Evolutionary conservation across 768 basidiomycete genomes (phyloP), one percentile per base, ranked within the genome.

Genomic region (Daedalea quercina): DNA sequence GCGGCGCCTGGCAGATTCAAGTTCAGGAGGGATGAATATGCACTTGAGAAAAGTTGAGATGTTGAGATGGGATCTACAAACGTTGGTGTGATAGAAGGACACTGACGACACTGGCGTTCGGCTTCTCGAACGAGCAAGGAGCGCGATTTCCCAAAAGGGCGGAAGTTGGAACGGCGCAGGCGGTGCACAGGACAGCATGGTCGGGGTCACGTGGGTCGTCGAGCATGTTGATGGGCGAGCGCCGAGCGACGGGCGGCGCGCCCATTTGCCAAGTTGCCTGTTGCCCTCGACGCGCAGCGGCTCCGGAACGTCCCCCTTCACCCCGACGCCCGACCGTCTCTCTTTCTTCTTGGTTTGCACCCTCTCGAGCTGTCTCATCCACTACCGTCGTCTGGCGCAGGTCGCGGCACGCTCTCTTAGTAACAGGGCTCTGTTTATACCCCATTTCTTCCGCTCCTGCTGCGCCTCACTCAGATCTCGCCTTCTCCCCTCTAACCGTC

Each of bases 291-390:
- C 52, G 52, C 23, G 41, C 44, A 25, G 52, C 51, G 56, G 59
- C 59, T 55, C 59, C 52, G 59, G 59, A 50, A 50, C 55, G 59
- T 56, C 56, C 49, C 41, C 42, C 15, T 34, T 33, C 23, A 34
- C 19, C 37, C 37, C 19, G 8, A 8, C 15, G 8, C 17, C 19
- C 37, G 34, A 35, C n/a, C n/a, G n/a, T n/a, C 34, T 41, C 37
- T 40, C 35, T 41, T 23, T 26, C 7, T 49, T 33, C 35, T 40
- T 42, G 28, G 24, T 35, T 50, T 49, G 31, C n/a, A 17, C 11
- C 22, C 31, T 31, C 40, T 48, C 50, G 23, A 22, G 11, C 48
- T 26, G 19, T 37, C 15, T 23, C 47, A 22, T 20, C 33, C 41
- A 26, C 35, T 1, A 23, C 15, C 12, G 7, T 40, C 47, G 11